Percentiles rank a stretch among this genome's conserved stretches.
Evolutionary conservation across 345 rosid genomes (phyloP).

Genomic region (Triadica sebifera): DNA sequence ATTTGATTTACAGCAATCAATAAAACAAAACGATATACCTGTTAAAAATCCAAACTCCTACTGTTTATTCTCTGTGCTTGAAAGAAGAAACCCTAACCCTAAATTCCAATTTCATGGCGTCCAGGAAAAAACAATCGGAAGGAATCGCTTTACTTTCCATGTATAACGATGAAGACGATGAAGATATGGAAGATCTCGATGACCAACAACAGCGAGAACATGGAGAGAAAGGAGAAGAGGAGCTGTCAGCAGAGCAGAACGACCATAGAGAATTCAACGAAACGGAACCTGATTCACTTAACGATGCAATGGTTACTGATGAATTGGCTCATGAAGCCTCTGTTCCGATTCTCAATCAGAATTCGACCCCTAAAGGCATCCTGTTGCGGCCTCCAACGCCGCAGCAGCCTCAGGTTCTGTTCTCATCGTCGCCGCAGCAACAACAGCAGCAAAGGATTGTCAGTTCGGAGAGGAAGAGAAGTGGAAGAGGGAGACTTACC

Average conservation of each 20-base stretch:
- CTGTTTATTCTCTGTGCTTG: not conserved
- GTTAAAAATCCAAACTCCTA: not conserved
- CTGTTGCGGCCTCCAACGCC: constrained; percentile 16
- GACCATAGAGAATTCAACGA: constrained; percentile 32
- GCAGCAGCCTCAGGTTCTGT: constrained; percentile 22
- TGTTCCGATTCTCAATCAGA: constrained; percentile 18
- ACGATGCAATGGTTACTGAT: constrained; percentile 20
- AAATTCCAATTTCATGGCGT: constrained; percentile 43
- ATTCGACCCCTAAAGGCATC: constrained; percentile 5
- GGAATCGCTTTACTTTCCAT: constrained; percentile 80
- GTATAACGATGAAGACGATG: constrained; percentile 89
- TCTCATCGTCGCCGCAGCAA: constrained; percentile 22
- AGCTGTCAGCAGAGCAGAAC: not conserved
- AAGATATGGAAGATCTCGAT: constrained; percentile 64
- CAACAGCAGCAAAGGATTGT: constrained; percentile 13
- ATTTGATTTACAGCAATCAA: not conserved
- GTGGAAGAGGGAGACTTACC: constrained; percentile 37
- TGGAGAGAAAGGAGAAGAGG: constrained; percentile 26
- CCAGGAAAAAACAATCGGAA: constrained; percentile 65
- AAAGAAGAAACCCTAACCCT: constrained; percentile 19
- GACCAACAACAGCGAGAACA: constrained; percentile 14
- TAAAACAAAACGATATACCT: not conserved
- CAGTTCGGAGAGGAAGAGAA: constrained; percentile 27
- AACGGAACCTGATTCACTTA: constrained; percentile 39
- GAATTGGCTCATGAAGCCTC: constrained; percentile 17